These are phyloP conservation scores for Rachicladosporium sp. DNA, from an alignment of 2,329 filamentous ascomycete genomes.

Conservation along the genomic window DNA sequence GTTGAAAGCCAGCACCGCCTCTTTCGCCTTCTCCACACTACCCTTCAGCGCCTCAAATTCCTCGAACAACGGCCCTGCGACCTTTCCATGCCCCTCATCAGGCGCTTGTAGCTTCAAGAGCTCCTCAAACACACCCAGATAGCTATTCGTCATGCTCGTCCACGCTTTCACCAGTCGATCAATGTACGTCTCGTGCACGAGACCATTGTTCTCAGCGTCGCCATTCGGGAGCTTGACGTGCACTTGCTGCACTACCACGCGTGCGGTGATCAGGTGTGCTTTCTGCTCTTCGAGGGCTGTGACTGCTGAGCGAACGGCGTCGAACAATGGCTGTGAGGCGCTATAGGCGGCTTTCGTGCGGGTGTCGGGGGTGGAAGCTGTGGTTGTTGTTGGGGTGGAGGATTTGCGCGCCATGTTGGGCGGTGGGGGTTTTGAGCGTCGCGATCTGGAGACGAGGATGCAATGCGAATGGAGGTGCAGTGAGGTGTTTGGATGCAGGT, in stretches of 20 bases:
- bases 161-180: slow-evolving; percentile 18
- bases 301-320: slow-evolving; percentile 15
- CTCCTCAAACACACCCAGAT: slow-evolving; percentile 17
- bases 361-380: slow-evolving; percentile 1
- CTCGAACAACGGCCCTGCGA: slow-evolving; percentile 11
- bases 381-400: slow-evolving; percentile 1
- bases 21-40: slow-evolving; percentile 11
- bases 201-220: slow-evolving; percentile 7
- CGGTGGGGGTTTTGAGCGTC: too few species aligned
- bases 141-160: slow-evolving; percentile 15
- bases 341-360: slow-evolving; percentile 15
- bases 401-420: neutral
- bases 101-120: slow-evolving; percentile 15
- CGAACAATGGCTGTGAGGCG: slow-evolving; percentile 20
- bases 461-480: too few species aligned
- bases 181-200: slow-evolving; percentile 14
- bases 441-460: too few species aligned
- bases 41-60: slow-evolving; percentile 15
- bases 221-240: slow-evolving; percentile 17
- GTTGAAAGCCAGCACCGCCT: slow-evolving; percentile 9
- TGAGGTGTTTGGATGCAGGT: too few species aligned
- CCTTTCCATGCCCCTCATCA: slow-evolving; percentile 13
- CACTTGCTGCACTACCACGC: slow-evolving; percentile 16
- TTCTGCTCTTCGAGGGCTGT: slow-evolving; percentile 11
- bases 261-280: slow-evolving; percentile 12